These are phyloP conservation scores for Citrus inodora DNA, from an alignment of 345 rosid species.

Conservation along the genomic window DNA sequence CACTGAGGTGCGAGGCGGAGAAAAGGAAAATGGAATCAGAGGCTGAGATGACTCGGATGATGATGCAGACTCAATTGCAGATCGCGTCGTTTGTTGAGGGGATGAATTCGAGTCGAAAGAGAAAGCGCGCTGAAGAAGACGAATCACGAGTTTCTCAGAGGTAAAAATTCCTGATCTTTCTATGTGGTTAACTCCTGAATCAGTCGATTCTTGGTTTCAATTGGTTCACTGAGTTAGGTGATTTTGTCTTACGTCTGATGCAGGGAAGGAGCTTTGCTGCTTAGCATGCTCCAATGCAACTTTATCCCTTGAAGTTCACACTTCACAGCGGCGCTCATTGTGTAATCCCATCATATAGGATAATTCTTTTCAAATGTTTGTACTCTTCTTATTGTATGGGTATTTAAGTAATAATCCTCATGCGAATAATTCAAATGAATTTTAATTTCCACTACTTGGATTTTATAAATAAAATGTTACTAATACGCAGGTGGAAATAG, in stretches of 20 bases:
- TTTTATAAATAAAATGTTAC: no score
- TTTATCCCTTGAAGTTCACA: conserved; percentile 16
- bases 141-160: conserved; percentile 25
- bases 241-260: background rate
- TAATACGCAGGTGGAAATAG: no score
- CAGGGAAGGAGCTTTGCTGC: conserved; percentile 44
- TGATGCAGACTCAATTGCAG: conserved; percentile 49
- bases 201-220: background rate
- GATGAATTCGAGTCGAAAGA: conserved; percentile 28
- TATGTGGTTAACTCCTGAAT: background rate
- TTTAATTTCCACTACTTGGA: no score
- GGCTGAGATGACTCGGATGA: conserved; percentile 49
- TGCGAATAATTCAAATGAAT: no score
- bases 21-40: conserved; percentile 46
- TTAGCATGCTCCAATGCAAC: conserved; percentile 41
- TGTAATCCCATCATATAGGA: background rate
- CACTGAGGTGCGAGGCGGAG: conserved; percentile 46
- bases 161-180: conserved; percentile 5
- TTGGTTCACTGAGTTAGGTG: no score
- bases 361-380: background rate
- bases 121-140: conserved; percentile 43
- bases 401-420: no score
- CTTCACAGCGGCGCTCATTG: background rate
- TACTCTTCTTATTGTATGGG: no score
- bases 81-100: conserved; percentile 31